These are phyloP conservation scores for Elongisporangium undulatum DNA, from an alignment of 352 stramenopile species.

Conservation along the genomic window DNA sequence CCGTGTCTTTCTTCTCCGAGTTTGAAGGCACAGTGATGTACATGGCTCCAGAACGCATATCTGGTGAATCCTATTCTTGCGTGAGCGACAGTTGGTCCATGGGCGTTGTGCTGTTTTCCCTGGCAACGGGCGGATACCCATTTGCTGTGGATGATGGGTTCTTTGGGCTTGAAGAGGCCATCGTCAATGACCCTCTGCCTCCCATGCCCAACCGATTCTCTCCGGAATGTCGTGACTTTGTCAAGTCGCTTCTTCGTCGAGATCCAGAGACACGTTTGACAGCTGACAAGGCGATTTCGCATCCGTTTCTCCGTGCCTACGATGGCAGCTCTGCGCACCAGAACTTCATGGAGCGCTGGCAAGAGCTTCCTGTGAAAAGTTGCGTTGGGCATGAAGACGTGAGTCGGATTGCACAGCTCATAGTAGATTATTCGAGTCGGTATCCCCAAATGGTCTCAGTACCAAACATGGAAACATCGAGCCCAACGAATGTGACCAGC, in stretches of 20 bases:
- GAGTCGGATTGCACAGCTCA: conserved; percentile 6
- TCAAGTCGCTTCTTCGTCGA: conserved; percentile 89
- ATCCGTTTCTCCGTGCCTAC: conserved; percentile 85
- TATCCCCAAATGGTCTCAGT: conserved; percentile 9
- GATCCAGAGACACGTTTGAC: conserved; percentile 82
- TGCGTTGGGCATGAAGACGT: conserved; percentile 3
- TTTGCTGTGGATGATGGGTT: conserved; percentile 75
- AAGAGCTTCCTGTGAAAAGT: conserved; percentile 22
- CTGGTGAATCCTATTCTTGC: conserved; percentile 81
- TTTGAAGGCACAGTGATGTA: conserved; percentile 93
- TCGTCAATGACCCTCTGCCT: conserved; percentile 67
- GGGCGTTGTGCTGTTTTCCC: conserved; percentile 61
- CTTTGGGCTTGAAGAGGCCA: conserved; percentile 81
- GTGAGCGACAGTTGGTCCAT: conserved; percentile 80
- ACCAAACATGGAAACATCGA: not conserved
- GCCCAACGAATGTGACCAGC: not conserved
- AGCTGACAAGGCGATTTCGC: conserved; percentile 78
- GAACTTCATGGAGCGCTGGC: conserved; percentile 36
- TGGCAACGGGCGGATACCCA: conserved; percentile 63
- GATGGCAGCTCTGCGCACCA: conserved; percentile 16
- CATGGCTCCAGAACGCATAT: conserved; percentile 93
- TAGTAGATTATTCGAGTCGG: conserved; percentile 12
- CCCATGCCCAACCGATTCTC: conserved; percentile 82
- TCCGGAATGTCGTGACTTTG: conserved; percentile 88
- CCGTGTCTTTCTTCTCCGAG: conserved; percentile 74